Base-by-base conservation (phyloP, 208 protist species). In the Tritrichomonas musculus region DNA sequence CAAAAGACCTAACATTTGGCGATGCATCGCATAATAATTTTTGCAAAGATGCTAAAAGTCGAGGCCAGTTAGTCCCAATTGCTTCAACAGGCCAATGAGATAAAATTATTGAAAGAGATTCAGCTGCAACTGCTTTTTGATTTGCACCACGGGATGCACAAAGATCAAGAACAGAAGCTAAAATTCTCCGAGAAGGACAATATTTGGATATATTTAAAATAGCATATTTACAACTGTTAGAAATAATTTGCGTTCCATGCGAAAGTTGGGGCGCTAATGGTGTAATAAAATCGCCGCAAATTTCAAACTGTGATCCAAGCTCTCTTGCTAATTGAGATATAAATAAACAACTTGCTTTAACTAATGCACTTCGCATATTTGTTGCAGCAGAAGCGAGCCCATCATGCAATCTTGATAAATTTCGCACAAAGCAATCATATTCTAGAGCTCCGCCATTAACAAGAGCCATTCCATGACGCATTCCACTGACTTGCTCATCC, bases 181-280 rank as follows among this genome's bases (percentile, higher is more conserved):
- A 88, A 39, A 22, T 88, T 60, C 47, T 53, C 17, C 77, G 0
- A 17, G 41, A 13, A 11, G 77, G 77, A 57, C 77, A 88, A 49
- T 39, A 57, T 30, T 57, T 53, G 11, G 77, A 53, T 30, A 88
- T 88, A 39, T 17, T 60, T 57, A 88, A 13, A 20, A 88, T 88
- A 9, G 77, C 22, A 50, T 60, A 53, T 88, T 88, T 88, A 14
- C 25, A 27, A 47, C 77, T 53, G 9, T 88, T 33, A 39, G 77
- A 25, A n/a, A 88, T 57, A 39, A 88, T 53, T 88, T 88, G 77
- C 2, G 77, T 88, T n/a, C 77, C 77, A 57, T 88, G 25, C 57
- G 77, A 53, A 17, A 88, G 27, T 39, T 88, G 77, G n/a, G 44
- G 33, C 27, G 77, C 5, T 47, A 88, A 36, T 13, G 77, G 77